Evolutionary conservation across 2,329 filamentous ascomycete genomes (phyloP).

Genomic region (Neonectria faginata): DNA sequence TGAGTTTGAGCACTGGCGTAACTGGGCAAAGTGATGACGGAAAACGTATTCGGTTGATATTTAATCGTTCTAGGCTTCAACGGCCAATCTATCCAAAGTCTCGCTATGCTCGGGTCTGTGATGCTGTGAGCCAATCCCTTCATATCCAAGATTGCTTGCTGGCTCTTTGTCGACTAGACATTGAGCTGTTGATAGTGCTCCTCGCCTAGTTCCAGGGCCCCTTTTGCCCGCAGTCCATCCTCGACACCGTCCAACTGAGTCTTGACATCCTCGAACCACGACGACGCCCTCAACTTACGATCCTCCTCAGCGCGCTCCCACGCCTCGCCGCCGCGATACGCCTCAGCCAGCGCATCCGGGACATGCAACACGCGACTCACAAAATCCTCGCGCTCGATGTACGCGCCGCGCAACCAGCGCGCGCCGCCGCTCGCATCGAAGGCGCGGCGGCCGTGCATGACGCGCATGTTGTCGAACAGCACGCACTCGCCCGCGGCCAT

Average conservation of each 20-base stretch:
- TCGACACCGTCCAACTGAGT: slow-evolving; percentile 28
- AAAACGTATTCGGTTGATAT: slow-evolving; percentile 21
- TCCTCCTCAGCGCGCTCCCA: slow-evolving; percentile 46
- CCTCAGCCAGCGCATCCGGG: slow-evolving; percentile 43
- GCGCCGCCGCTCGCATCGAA: slow-evolving; percentile 76
- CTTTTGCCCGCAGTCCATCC: slow-evolving; percentile 34
- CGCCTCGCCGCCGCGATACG: slow-evolving; percentile 36
- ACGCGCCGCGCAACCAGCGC: slow-evolving; percentile 87
- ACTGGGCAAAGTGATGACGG: slow-evolving; percentile 24
- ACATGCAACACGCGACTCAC: slow-evolving; percentile 51
- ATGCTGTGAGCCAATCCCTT: not conserved
- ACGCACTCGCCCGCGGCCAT: slow-evolving; percentile 87
- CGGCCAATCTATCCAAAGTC: slow-evolving; percentile 11
- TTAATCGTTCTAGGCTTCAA: slow-evolving; percentile 18
- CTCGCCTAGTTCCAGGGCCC: slow-evolving; percentile 36
- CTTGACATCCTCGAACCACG: slow-evolving; percentile 44
- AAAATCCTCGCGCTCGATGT: slow-evolving; percentile 71
- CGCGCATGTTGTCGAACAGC: slow-evolving; percentile 88
- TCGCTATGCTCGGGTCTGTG: slow-evolving; percentile 25
- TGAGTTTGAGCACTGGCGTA: slow-evolving; percentile 32
- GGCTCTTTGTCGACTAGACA: slow-evolving; percentile 9
- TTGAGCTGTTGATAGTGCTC: slow-evolving; percentile 36
- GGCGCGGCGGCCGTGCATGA: slow-evolving; percentile 83
- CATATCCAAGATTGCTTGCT: not conserved
- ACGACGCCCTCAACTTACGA: slow-evolving; percentile 39